A percentile compares a stretch with the other conserved stretches of the same genome.
These are phyloP conservation scores for Penicillium cataractarum DNA, from an alignment of 495 filamentous ascomycete genomes.

Conservation along the genomic window DNA sequence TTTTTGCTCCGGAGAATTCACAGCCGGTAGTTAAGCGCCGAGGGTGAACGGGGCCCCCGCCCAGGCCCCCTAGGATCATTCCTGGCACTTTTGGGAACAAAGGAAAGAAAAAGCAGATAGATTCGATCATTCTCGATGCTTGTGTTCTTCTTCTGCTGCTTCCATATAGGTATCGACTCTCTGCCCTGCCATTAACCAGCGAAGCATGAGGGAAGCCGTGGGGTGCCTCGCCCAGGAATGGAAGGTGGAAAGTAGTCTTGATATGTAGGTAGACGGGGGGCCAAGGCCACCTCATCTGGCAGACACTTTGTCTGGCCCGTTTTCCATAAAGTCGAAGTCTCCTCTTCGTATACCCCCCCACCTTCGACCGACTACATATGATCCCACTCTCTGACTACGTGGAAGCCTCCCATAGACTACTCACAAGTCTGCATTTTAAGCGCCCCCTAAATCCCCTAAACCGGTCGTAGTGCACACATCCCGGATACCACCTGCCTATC, in stretches of 20 bases:
- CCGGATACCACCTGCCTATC: background rate
- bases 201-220: background rate
- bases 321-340: background rate
- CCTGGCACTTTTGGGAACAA: slow-evolving; percentile 3
- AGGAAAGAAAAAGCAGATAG: background rate
- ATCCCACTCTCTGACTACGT: background rate
- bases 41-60: slow-evolving; percentile 7
- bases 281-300: background rate
- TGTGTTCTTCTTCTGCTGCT: background rate
- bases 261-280: background rate
- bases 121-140: background rate
- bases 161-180: background rate
- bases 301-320: background rate
- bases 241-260: background rate
- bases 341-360: background rate
- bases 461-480: background rate
- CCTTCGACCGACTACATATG: background rate
- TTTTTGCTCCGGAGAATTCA: slow-evolving; percentile 29
- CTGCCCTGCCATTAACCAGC: background rate
- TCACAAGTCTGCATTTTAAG: background rate
- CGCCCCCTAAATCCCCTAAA: background rate
- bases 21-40: slow-evolving; percentile 35
- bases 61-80: background rate
- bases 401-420: background rate
- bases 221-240: background rate